Percentiles rank a stretch among this genome's conserved stretches.
phyloP scores from a whole-genome alignment of 1,284 basidiomycete genomes.

The Fomitiporia mediterranea region DNA sequence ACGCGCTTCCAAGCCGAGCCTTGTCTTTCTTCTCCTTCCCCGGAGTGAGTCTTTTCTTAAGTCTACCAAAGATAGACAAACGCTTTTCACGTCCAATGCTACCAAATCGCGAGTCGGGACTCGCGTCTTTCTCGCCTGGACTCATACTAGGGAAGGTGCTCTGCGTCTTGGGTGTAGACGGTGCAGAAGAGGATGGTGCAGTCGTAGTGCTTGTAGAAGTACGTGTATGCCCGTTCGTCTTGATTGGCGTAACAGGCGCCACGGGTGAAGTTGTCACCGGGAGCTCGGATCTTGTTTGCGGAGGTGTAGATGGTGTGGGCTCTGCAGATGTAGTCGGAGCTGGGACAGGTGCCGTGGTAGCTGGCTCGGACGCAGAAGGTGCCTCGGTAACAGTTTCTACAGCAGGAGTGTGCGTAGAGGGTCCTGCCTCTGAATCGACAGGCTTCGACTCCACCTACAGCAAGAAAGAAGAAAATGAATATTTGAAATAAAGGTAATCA shows the following conservation, averaged over 20 bases:
- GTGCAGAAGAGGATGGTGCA: constrained; percentile 13
- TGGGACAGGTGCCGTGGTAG: background rate
- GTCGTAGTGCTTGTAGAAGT: constrained; percentile 8
- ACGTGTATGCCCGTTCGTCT: constrained; percentile 7
- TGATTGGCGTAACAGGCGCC: constrained; percentile 14
- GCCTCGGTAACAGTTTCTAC: background rate
- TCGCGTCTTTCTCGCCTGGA: constrained; percentile 12
- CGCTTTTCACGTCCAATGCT: constrained; percentile 25
- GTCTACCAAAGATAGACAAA: constrained; percentile 26
- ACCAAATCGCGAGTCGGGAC: constrained; percentile 17
- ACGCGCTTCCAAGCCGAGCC: background rate
- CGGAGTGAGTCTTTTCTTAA: constrained; percentile 26
- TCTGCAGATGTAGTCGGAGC: constrained; percentile 5
- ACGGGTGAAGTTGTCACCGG: background rate
- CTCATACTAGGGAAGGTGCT: constrained; percentile 1
- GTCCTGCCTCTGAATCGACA: background rate
- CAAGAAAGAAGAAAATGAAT: background rate
- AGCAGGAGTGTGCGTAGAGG: constrained; percentile 16
- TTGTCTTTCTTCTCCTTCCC: constrained; percentile 17
- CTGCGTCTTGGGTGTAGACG: constrained; percentile 19
- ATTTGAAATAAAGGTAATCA: background rate
- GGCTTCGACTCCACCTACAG: constrained; percentile 3
- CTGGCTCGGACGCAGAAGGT: constrained; percentile 12
- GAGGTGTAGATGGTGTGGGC: constrained; percentile 14
- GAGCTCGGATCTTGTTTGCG: constrained; percentile 4